A percentile compares a stretch with the other conserved stretches of the same genome.
Conservation (phyloP, 202 grass and related monocot species). For the Sporobolus alterniflorus region DNA sequence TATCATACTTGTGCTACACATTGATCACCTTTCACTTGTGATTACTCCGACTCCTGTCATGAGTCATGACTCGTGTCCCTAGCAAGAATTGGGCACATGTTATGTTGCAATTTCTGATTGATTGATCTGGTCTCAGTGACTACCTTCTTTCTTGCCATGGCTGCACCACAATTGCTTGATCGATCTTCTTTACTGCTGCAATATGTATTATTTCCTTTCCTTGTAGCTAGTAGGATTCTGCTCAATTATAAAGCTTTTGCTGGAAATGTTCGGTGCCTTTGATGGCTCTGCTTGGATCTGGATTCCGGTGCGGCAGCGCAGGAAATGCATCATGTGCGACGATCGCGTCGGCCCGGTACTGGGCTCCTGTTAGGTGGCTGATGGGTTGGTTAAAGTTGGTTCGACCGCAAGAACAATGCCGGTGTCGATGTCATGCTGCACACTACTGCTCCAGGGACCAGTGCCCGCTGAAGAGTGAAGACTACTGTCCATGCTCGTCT, state of each 20-base stretch:
- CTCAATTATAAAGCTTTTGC: background rate
- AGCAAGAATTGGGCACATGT: background rate
- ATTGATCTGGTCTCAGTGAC: background rate
- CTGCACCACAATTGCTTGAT: too few species aligned
- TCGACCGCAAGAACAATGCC: background rate
- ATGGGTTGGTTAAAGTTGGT: constrained; percentile 20
- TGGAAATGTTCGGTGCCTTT: background rate
- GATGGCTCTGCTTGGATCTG: constrained; percentile 32
- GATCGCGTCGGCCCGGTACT: constrained; percentile 14
- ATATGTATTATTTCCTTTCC: background rate
- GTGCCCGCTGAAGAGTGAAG: background rate
- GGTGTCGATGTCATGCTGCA: background rate
- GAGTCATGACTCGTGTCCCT: too few species aligned
- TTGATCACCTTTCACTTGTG: background rate
- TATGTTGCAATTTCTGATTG: background rate
- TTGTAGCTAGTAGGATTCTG: background rate
- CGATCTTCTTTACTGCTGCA: background rate
- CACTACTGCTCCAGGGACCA: background rate
- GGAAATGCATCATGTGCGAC: background rate
- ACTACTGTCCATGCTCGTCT: background rate
- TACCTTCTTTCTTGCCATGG: background rate
- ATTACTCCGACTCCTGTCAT: background rate
- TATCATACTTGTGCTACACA: background rate
- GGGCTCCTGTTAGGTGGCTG: constrained; percentile 1
- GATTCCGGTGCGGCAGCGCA: background rate